Evolutionary conservation across 805 yeast species (phyloP).

Genomic region (Starmera quercuum): DNA sequence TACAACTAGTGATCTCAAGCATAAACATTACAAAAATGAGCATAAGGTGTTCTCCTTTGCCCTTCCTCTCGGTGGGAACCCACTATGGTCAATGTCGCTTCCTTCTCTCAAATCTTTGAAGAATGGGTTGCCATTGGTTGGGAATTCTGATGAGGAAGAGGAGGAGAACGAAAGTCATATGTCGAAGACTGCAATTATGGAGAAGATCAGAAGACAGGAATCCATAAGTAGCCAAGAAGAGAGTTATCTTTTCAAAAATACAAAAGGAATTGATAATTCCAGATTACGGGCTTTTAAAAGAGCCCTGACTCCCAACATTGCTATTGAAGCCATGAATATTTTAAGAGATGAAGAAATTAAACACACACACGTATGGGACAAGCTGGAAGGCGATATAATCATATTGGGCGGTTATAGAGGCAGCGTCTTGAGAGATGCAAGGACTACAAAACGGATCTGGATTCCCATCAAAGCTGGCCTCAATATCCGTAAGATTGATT

Average conservation of each 20-base stretch:
- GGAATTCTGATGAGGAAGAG: constrained; percentile 7
- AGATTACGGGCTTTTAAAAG: constrained; percentile 64
- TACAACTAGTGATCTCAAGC: constrained; percentile 12
- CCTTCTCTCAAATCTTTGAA: constrained; percentile 14
- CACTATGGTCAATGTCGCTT: constrained; percentile 12
- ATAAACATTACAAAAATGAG: constrained; percentile 11
- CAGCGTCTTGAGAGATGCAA: constrained; percentile 58
- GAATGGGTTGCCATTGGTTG: constrained; percentile 13
- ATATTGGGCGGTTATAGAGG: constrained; percentile 90
- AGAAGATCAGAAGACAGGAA: constrained; percentile 39
- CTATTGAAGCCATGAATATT: constrained; percentile 12
- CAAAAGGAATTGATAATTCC: constrained; percentile 54
- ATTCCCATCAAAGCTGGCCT: constrained; percentile 83
- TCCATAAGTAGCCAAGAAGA: constrained; percentile 60
- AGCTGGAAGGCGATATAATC: constrained; percentile 70
- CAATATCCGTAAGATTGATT: constrained; percentile 59
- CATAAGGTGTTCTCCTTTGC: constrained; percentile 29
- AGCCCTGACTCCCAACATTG: constrained; percentile 45
- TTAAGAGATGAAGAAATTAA: constrained; percentile 8
- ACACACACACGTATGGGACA: constrained; percentile 41
- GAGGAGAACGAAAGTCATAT: constrained; percentile 5
- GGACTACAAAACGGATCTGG: constrained; percentile 69
- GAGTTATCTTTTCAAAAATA: constrained; percentile 42
- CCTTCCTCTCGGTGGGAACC: constrained; percentile 30
- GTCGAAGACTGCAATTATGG: constrained; percentile 19